Percentiles rank a stretch among this genome's conserved stretches.
Evolutionary conservation across 768 basidiomycete species (phyloP).

Genomic region (Mycena leptocephala): DNA sequence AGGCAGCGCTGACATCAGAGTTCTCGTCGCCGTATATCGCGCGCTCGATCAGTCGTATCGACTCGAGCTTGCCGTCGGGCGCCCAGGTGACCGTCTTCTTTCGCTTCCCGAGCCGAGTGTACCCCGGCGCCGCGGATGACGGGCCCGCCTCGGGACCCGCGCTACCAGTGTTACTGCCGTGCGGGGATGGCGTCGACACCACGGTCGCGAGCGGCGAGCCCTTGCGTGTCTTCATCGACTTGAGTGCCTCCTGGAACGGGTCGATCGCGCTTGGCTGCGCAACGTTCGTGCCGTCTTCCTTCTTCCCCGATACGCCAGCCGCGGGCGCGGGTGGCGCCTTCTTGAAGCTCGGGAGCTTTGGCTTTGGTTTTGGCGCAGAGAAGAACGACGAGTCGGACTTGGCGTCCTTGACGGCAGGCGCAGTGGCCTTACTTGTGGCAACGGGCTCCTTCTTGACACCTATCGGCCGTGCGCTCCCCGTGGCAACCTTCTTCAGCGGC

Average conservation of each 20-base stretch:
- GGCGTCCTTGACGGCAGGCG: slow-evolving; percentile 75
- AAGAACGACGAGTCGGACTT: slow-evolving; percentile 93
- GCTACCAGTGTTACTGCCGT: slow-evolving; percentile 8
- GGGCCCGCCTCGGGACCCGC: slow-evolving; percentile 45
- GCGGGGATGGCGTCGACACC: slow-evolving; percentile 70
- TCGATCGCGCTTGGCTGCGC: slow-evolving; percentile 86
- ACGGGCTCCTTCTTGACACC: slow-evolving; percentile 73
- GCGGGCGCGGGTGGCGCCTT: slow-evolving; percentile 69
- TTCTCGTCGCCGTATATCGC: slow-evolving; percentile 94
- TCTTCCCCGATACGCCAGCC: too few species aligned
- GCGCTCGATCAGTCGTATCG: slow-evolving; percentile 85
- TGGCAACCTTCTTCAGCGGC: slow-evolving; percentile 76
- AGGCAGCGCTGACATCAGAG: slow-evolving; percentile 81
- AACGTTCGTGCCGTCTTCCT: slow-evolving; percentile 72
- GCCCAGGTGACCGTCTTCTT: slow-evolving; percentile 89
- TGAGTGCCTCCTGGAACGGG: slow-evolving; percentile 88
- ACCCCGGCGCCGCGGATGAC: slow-evolving; percentile 52
- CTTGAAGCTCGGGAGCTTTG: slow-evolving; percentile 90
- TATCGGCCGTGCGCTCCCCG: slow-evolving; percentile 60
- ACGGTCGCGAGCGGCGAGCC: slow-evolving; percentile 63
- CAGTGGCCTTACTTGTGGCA: slow-evolving; percentile 25
- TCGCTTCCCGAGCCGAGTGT: slow-evolving; percentile 68
- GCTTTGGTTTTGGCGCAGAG: slow-evolving; percentile 88
- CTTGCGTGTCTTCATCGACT: slow-evolving; percentile 78
- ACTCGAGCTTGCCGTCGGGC: slow-evolving; percentile 80